Base-by-base conservation (phyloP, 2,329 filamentous ascomycete genomes). In the Aspergillus novofumigatus region DNA sequence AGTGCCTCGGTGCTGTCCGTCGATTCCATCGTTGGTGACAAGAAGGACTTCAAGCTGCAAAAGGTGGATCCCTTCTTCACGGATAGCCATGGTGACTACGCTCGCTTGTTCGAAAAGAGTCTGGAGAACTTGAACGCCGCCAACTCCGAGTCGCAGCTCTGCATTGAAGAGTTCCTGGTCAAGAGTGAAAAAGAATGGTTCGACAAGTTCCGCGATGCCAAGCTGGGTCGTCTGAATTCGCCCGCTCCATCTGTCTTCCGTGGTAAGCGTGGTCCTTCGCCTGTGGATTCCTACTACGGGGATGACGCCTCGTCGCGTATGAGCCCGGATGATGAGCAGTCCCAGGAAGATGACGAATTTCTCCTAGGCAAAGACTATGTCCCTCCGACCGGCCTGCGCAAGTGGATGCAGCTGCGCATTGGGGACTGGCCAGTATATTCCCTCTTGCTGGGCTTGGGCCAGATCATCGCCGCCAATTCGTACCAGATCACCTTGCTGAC, bases 161-260 rank as follows among this genome's bases (percentile, higher is more conserved):
- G 85, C 66, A 86, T 88, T 56, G 86, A 88, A 64, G 79, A 83
- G 28, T 88, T 83, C 67, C 73, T 88, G n/a, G 79, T 82, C 59
- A 83, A 83, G 66, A 85, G 83, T 23, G 85, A 88, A 69, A 87
- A 86, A 75, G 78, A 85, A 60, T 88, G 85, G 85, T 88, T 85
- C 66, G 75, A 78, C 55, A 73, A 78, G 26, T 81, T 84, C 68
- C 77, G 82, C 49, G 77, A 83, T 58, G 83, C 81, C 44, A 83
- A 83, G 68, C 78, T 86, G 57, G 82, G 81, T 38, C 77, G 77
- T 26, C 72, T 74, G 55, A 74, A 74, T 21, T 75, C 74, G 25
- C 72, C 65, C 58, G 69, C 65, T 54, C 64, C 67, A 35, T 69
- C 70, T 32, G 61, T 69, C 55, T 65, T 59, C 60, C 62, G 62